Percentiles rank a stretch among this genome's conserved stretches.
phyloP scores from a whole-genome alignment of 345 rosid genomes.

The Rhizophora apiculata region DNA sequence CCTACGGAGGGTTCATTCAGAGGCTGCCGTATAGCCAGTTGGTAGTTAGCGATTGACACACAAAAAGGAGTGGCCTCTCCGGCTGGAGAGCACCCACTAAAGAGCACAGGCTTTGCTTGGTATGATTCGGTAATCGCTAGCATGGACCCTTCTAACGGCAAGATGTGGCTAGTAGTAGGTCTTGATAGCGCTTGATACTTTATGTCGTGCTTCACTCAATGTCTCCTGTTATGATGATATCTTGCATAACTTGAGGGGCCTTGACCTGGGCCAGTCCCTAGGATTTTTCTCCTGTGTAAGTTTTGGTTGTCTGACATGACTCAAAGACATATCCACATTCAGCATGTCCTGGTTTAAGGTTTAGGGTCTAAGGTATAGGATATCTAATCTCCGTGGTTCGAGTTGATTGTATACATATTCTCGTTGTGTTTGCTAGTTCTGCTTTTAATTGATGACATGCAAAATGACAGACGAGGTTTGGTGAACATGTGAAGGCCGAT shows the following conservation, averaged over 20 bases:
- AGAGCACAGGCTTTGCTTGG: background rate
- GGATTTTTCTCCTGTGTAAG: background rate
- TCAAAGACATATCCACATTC: too few relatives aligned
- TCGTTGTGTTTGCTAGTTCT: too few relatives aligned
- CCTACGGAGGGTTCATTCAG: background rate
- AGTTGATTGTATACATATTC: too few relatives aligned
- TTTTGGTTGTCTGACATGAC: too few relatives aligned
- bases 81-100: slow-evolving; percentile 11
- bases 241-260: slow-evolving; percentile 7
- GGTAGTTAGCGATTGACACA: slow-evolving; percentile 12
- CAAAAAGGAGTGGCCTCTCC: slow-evolving; percentile 1
- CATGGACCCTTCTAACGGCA: slow-evolving; percentile 6
- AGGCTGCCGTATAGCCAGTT: slow-evolving; percentile 21
- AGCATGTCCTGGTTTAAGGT: too few relatives aligned
- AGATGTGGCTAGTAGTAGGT: background rate
- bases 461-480: too few relatives aligned
- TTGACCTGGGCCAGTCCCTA: background rate
- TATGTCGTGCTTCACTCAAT: background rate
- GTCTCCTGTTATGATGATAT: background rate
- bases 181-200: background rate
- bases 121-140: background rate
- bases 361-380: too few relatives aligned
- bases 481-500: too few relatives aligned
- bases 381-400: too few relatives aligned
- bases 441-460: too few relatives aligned